phyloP scores from a whole-genome alignment of 805 yeast species.

The Candida oleophila region DNA sequence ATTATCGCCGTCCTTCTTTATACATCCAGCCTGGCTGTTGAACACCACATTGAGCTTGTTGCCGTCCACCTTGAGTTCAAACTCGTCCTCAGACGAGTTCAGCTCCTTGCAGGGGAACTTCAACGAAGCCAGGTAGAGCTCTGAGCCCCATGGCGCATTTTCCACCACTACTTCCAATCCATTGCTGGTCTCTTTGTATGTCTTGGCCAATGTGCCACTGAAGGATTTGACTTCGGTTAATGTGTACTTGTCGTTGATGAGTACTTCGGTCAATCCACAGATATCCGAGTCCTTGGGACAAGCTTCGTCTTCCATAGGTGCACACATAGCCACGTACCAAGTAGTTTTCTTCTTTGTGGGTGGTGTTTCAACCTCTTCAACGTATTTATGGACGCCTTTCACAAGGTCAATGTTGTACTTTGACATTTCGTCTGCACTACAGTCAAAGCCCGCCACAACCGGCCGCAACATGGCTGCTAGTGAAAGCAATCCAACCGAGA shows the following conservation, averaged over 20 bases:
- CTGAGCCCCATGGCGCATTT: slow-evolving; percentile 73
- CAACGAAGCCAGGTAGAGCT: slow-evolving; percentile 45
- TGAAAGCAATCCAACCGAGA: background rate
- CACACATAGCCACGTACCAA: slow-evolving; percentile 77
- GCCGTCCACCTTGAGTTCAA: slow-evolving; percentile 22
- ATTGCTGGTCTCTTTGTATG: slow-evolving; percentile 20
- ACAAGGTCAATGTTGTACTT: slow-evolving; percentile 45
- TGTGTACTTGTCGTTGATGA: slow-evolving; percentile 46
- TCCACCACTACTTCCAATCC: slow-evolving; percentile 40
- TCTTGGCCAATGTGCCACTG: slow-evolving; percentile 39
- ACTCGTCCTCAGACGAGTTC: slow-evolving; percentile 18
- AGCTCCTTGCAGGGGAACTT: slow-evolving; percentile 45
- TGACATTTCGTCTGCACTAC: slow-evolving; percentile 33
- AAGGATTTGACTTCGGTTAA: slow-evolving; percentile 64
- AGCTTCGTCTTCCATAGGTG: slow-evolving; percentile 42
- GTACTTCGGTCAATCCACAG: slow-evolving; percentile 69
- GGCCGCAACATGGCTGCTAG: background rate
- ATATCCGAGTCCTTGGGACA: slow-evolving; percentile 75
- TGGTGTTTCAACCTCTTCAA: slow-evolving; percentile 59
- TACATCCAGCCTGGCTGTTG: slow-evolving; percentile 34
- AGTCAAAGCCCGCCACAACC: slow-evolving; percentile 26
- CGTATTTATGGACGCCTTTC: slow-evolving; percentile 48
- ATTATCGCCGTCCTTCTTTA: slow-evolving; percentile 24
- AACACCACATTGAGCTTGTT: slow-evolving; percentile 24
- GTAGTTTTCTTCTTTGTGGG: slow-evolving; percentile 64